Conservation (phyloP, 805 yeast genomes). For the Yueomyces sinensis region DNA sequence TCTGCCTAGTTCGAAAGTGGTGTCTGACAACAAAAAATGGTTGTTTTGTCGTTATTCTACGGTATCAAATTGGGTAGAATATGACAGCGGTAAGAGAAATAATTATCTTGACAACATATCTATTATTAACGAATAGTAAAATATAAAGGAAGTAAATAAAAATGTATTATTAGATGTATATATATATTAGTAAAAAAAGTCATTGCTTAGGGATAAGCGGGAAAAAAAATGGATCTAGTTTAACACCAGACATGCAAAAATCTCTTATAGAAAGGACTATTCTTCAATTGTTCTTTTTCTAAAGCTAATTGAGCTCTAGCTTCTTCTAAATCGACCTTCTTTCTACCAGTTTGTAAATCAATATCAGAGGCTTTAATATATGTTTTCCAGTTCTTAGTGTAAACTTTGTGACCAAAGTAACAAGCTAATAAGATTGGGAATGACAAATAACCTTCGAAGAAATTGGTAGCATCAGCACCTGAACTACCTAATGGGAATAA, state of each 20-base stretch:
- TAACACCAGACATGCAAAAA: conserved; percentile 33
- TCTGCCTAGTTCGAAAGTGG: too few relatives aligned
- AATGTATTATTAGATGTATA: too few relatives aligned
- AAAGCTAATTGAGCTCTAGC: conserved; percentile 36
- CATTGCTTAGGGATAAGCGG: too few relatives aligned
- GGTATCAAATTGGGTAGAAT: too few relatives aligned
- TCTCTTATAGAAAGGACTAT: conserved; percentile 33
- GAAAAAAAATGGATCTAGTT: too few relatives aligned
- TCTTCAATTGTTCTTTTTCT: conserved; percentile 27
- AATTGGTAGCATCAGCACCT: conserved; percentile 36
- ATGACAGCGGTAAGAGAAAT: too few relatives aligned
- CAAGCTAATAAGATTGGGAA: conserved; percentile 49
- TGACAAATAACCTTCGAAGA: conserved; percentile 56
- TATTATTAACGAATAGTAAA: too few relatives aligned
- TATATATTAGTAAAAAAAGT: too few relatives aligned
- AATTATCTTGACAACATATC: too few relatives aligned
- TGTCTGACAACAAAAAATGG: too few relatives aligned
- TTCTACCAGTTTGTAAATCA: conserved; percentile 48
- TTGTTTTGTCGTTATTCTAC: too few relatives aligned
- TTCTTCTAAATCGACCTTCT: conserved; percentile 36
- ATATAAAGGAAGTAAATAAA: too few relatives aligned
- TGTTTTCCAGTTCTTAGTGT: conserved; percentile 24
- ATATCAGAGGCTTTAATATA: conserved; percentile 33
- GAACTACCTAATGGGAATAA: conserved; percentile 50
- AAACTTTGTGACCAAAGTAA: conserved; percentile 46